phyloP scores from a whole-genome alignment of 371 early-diverging fungal genomes.

The Actinomortierella ambigua region DNA sequence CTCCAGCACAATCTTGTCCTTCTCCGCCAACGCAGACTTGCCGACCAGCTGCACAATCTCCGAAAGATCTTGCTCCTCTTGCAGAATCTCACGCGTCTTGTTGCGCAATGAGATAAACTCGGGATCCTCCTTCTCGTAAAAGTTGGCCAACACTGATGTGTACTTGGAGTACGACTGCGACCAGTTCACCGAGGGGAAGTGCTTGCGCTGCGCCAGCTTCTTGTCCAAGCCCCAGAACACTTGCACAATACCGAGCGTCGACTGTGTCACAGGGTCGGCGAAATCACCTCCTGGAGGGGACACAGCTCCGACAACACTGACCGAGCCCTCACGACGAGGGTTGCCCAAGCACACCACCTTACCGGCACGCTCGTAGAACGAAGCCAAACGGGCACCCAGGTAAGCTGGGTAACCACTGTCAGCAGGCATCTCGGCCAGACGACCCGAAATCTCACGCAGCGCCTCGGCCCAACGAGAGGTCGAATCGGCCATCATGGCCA shows the following conservation, averaged over 20 bases:
- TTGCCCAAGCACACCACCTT: slow-evolving; percentile 96
- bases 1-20: slow-evolving; percentile 99
- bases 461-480: slow-evolving; percentile 99
- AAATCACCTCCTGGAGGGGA: slow-evolving; percentile 99
- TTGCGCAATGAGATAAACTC: slow-evolving; percentile 93
- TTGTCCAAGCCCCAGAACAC: slow-evolving; percentile 99
- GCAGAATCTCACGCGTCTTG: slow-evolving; percentile 98
- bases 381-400: slow-evolving; percentile 98
- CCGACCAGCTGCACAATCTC: slow-evolving; percentile 99
- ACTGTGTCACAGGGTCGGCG: slow-evolving; percentile 99
- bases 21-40: slow-evolving; percentile 97
- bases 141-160: slow-evolving; percentile 95
- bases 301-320: slow-evolving; percentile 99
- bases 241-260: slow-evolving; percentile 99
- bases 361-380: slow-evolving; percentile 99
- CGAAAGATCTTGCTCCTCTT: slow-evolving; percentile 98
- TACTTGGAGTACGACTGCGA: slow-evolving; percentile 99
- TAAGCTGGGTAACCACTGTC: slow-evolving; percentile 99
- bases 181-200: slow-evolving; percentile 99
- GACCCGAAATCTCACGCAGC: slow-evolving; percentile 99
- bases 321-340: slow-evolving; percentile 95
- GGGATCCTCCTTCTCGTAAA: slow-evolving; percentile 95
- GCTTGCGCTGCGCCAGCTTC: slow-evolving; percentile 99
- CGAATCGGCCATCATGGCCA: slow-evolving; percentile 99
- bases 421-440: slow-evolving; percentile 99